Evolutionary conservation across 2,329 filamentous ascomycete genomes (phyloP).

Genomic region (Aspergillus udagawae): DNA sequence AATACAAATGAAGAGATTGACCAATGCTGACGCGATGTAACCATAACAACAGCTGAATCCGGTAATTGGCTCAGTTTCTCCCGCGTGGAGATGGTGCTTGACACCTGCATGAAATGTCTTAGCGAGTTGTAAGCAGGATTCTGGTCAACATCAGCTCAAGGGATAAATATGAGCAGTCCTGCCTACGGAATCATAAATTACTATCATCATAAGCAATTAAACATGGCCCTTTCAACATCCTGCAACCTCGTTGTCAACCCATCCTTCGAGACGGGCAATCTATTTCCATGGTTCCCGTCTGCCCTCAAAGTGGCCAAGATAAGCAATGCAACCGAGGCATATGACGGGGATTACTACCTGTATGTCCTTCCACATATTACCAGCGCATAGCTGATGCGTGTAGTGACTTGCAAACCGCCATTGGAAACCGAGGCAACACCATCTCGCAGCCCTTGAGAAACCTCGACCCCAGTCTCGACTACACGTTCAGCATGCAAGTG

Average conservation of each 20-base stretch:
- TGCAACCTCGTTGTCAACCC: conserved; percentile 21
- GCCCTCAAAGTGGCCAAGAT: conserved; percentile 16
- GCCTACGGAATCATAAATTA: too few relatives aligned
- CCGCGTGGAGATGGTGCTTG: neutral
- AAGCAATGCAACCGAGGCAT: conserved; percentile 13
- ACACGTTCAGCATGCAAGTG: conserved; percentile 15
- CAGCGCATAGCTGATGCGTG: neutral
- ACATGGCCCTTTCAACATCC: conserved; percentile 14
- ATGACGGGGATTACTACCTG: conserved; percentile 19
- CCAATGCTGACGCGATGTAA: too few relatives aligned
- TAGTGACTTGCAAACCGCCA: conserved; percentile 18
- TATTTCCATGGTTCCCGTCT: conserved; percentile 18
- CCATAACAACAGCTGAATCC: neutral
- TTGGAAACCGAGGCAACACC: conserved; percentile 16
- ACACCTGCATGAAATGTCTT: neutral
- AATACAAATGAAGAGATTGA: too few relatives aligned
- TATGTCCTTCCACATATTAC: neutral
- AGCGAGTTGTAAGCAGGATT: neutral
- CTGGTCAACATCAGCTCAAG: neutral
- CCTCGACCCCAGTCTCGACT: conserved; percentile 12
- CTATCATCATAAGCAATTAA: neutral
- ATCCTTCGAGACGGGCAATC: conserved; percentile 18
- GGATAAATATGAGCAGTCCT: too few relatives aligned
- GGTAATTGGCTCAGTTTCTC: neutral
- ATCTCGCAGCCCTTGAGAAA: conserved; percentile 15